These are phyloP conservation scores for Ogataea ganodermae DNA, from an alignment of 805 yeast genomes.

Conservation along the genomic window DNA sequence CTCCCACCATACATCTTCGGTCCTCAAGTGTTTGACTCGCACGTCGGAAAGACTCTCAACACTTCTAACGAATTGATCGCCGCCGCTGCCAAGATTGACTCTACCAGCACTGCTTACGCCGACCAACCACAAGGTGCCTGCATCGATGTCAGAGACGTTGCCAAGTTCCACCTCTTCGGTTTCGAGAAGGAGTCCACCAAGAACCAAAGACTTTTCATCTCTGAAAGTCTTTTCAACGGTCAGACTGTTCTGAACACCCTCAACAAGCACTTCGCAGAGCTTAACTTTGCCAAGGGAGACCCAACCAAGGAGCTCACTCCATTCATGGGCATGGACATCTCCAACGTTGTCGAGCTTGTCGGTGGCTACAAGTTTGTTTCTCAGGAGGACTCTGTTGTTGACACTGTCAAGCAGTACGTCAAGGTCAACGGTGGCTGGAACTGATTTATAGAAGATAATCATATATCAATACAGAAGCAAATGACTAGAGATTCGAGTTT, in stretches of 20 bases:
- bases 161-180: constrained; percentile 47
- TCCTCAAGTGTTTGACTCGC: constrained; percentile 43
- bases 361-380: constrained; percentile 40
- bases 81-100: constrained; percentile 30
- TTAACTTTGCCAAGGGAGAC: constrained; percentile 38
- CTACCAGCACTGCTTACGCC: constrained; percentile 24
- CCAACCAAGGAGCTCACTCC: constrained; percentile 1
- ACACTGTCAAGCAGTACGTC: constrained; percentile 40
- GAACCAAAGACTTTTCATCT: constrained; percentile 35
- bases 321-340: constrained; percentile 14
- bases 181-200: constrained; percentile 18
- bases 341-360: constrained; percentile 3
- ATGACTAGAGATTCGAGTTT: not conserved
- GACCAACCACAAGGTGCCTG: constrained; percentile 31
- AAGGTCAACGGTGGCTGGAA: constrained; percentile 11
- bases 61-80: constrained; percentile 39
- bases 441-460: no score
- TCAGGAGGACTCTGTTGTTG: constrained; percentile 41
- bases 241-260: constrained; percentile 26
- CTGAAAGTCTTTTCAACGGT: constrained; percentile 11
- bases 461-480: not conserved
- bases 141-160: constrained; percentile 44
- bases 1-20: constrained; percentile 43
- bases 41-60: constrained; percentile 28
- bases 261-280: constrained; percentile 41